Evolutionary conservation across 2,329 filamentous ascomycete species (phyloP).

Genomic region (Fusarium hainanense): DNA sequence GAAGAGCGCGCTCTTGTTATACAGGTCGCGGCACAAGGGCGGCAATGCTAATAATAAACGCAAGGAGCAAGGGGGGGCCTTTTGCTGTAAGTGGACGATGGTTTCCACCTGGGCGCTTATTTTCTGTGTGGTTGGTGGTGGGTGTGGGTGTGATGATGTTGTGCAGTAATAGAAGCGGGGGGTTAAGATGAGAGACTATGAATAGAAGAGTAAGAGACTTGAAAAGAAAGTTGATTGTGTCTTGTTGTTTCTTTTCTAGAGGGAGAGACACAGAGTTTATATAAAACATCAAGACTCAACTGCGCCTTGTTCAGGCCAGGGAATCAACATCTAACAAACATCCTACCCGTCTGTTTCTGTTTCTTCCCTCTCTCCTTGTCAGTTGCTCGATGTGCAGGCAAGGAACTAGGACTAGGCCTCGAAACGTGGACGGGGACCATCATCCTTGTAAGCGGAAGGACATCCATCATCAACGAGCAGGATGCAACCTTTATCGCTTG

Average conservation of each 20-base stretch:
- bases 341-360: constrained; percentile 1
- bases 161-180: constrained; percentile 27
- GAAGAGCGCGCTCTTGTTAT: constrained; percentile 34
- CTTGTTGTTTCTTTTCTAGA: not conserved
- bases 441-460: constrained; percentile 15
- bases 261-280: constrained; percentile 27
- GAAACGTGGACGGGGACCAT: constrained; percentile 25
- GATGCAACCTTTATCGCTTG: constrained; percentile 23
- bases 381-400: constrained; percentile 17
- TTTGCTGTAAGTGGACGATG: constrained; percentile 28
- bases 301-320: not conserved
- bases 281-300: constrained; percentile 12
- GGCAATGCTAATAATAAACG: constrained; percentile 48
- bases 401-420: constrained; percentile 18
- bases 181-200: constrained; percentile 2
- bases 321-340: constrained; percentile 11
- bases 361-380: not conserved
- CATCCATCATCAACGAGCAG: not conserved
- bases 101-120: constrained; percentile 47
- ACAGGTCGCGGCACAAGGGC: constrained; percentile 35
- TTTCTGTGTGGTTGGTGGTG: not conserved
- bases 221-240: not conserved
- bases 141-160: constrained; percentile 31
- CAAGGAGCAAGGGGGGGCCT: constrained; percentile 30
- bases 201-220: constrained; percentile 13